phyloP scores from a whole-genome alignment of 257 asterid species.

The Voacanga thouarsii region DNA sequence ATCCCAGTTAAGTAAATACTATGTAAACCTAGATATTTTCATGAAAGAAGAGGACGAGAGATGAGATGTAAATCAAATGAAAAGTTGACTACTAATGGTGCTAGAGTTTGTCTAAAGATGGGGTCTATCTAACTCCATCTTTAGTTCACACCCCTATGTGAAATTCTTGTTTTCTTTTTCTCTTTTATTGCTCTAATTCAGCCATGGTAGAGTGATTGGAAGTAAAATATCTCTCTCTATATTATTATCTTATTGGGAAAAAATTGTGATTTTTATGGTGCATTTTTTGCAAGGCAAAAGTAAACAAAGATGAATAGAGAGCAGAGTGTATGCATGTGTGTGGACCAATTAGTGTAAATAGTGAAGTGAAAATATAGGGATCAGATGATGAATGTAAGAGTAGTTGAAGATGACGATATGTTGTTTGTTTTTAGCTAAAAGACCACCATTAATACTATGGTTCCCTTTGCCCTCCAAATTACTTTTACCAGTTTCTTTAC shows the following conservation, averaged over 20 bases:
- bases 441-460: too few relatives aligned
- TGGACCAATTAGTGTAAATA: too few relatives aligned
- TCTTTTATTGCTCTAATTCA: conserved; percentile 18
- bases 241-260: neutral
- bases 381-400: too few relatives aligned
- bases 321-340: too few relatives aligned
- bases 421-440: too few relatives aligned
- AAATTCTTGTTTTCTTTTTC: conserved; percentile 14
- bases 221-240: too few relatives aligned
- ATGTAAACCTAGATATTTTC: conserved; percentile 42
- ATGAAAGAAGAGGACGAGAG: conserved; percentile 47
- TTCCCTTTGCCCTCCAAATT: too few relatives aligned
- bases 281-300: conserved; percentile 14
- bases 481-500: too few relatives aligned
- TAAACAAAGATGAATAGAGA: too few relatives aligned
- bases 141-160: neutral
- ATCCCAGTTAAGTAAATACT: too few relatives aligned
- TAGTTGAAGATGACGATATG: too few relatives aligned
- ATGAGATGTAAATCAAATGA: conserved; percentile 68
- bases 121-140: conserved; percentile 62
- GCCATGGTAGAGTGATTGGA: conserved; percentile 2
- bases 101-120: conserved; percentile 47
- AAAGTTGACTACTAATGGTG: conserved; percentile 45
- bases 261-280: conserved; percentile 19
- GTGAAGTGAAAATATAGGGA: too few relatives aligned